Evolutionary conservation across 108 stramenopile genomes (phyloP).

Genomic region (Nitzschia sp.): DNA sequence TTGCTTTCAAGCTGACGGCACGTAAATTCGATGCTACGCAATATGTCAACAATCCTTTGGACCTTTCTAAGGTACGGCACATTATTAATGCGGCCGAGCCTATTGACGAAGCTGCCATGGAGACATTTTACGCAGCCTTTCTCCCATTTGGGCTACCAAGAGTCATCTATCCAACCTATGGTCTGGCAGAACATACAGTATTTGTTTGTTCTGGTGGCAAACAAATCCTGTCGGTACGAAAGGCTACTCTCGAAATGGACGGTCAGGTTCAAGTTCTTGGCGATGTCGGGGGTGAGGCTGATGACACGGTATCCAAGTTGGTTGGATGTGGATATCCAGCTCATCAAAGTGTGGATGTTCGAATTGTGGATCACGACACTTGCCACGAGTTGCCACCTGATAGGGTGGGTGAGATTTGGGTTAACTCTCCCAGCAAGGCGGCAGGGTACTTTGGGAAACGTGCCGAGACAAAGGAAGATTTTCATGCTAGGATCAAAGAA

Average conservation of each 20-base stretch:
- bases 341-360: slow-evolving; percentile 68
- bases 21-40: slow-evolving; percentile 75
- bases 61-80: slow-evolving; percentile 85
- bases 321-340: slow-evolving; percentile 85
- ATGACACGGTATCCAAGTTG: slow-evolving; percentile 41
- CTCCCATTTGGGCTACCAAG: slow-evolving; percentile 65
- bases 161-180: slow-evolving; percentile 93
- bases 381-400: slow-evolving; percentile 43
- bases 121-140: slow-evolving; percentile 78
- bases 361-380: slow-evolving; percentile 73
- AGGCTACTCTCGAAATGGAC: slow-evolving; percentile 66
- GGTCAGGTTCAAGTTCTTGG: slow-evolving; percentile 47
- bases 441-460: slow-evolving; percentile 63
- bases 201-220: slow-evolving; percentile 90
- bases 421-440: slow-evolving; percentile 84
- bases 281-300: not conserved
- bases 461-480: slow-evolving; percentile 62
- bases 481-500: slow-evolving; percentile 55
- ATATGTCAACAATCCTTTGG: slow-evolving; percentile 49
- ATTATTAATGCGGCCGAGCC: slow-evolving; percentile 98
- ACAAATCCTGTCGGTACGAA: slow-evolving; percentile 64
- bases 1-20: slow-evolving; percentile 90
- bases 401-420: slow-evolving; percentile 94
- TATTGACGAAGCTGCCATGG: slow-evolving; percentile 73
- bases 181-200: slow-evolving; percentile 98